Conservation (phyloP, 2,329 filamentous ascomycete genomes). For the Beauveria scarabaeidicola region DNA sequence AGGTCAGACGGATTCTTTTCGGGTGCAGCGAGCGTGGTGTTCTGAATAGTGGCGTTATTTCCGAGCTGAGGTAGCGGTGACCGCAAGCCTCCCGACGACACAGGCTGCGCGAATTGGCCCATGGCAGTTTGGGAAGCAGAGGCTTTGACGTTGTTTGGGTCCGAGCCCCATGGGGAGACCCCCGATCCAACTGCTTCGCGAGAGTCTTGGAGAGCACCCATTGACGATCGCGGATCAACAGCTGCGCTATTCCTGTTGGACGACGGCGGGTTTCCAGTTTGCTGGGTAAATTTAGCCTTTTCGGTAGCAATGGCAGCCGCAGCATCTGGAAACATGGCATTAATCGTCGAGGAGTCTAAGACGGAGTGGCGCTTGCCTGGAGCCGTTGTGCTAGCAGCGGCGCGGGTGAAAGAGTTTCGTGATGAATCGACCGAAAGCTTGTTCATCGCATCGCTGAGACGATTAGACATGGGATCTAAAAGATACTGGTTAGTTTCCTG, state of each 20-base stretch:
- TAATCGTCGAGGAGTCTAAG: constrained; percentile 88
- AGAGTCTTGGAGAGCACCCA: constrained; percentile 46
- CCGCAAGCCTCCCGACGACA: constrained; percentile 63
- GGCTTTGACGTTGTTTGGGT: constrained; percentile 57
- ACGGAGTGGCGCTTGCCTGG: constrained; percentile 85
- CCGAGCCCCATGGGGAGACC: constrained; percentile 67
- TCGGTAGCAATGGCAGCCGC: constrained; percentile 97
- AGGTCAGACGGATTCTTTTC: constrained; percentile 64
- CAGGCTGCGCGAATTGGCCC: constrained; percentile 89
- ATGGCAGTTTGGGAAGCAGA: constrained; percentile 73
- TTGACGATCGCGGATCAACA: constrained; percentile 66
- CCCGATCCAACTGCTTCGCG: constrained; percentile 21
- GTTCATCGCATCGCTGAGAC: constrained; percentile 91
- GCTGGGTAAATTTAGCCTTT: constrained; percentile 94
- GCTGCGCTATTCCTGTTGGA: constrained; percentile 89
- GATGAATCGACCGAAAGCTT: constrained; percentile 84
- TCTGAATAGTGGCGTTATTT: constrained; percentile 67
- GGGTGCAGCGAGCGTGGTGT: constrained; percentile 63
- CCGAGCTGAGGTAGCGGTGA: constrained; percentile 68
- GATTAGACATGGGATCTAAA: constrained; percentile 91
- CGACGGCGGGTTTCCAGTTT: constrained; percentile 79
- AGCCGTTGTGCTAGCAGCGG: constrained; percentile 62
- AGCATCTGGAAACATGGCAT: constrained; percentile 98
- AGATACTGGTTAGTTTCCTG: constrained; percentile 13
- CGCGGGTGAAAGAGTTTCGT: constrained; percentile 77